phyloP scores from a whole-genome alignment of 2,329 filamentous ascomycete species.

The Cordyceps pruinosa region DNA sequence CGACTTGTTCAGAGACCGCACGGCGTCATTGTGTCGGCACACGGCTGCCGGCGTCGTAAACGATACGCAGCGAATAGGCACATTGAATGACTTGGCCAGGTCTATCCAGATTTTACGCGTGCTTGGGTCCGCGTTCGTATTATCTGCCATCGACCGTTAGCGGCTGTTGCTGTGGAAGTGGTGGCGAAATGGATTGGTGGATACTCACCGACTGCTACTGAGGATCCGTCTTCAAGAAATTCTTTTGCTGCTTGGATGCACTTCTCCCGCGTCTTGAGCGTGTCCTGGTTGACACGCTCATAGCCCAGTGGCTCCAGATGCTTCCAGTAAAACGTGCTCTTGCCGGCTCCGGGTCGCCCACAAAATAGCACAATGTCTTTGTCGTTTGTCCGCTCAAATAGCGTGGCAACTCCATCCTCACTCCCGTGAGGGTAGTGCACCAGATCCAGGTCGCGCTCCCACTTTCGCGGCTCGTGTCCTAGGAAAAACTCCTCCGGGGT shows the following conservation, averaged over 20 bases:
- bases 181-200: constrained; percentile 7
- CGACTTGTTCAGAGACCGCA: constrained; percentile 62
- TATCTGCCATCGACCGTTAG: constrained; percentile 52
- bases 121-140: constrained; percentile 83
- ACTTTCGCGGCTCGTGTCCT: constrained; percentile 56
- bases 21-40: constrained; percentile 79
- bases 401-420: constrained; percentile 23
- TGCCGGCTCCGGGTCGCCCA: constrained; percentile 83
- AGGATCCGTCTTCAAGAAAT: constrained; percentile 54
- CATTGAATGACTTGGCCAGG: constrained; percentile 60
- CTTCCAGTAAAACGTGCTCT: constrained; percentile 84
- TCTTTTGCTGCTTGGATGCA: constrained; percentile 67
- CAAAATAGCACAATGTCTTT: constrained; percentile 78
- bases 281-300: constrained; percentile 83
- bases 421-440: constrained; percentile 41
- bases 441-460: constrained; percentile 66
- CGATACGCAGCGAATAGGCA: constrained; percentile 78
- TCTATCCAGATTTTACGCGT: constrained; percentile 72
- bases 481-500: constrained; percentile 94
- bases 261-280: constrained; percentile 64
- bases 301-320: constrained; percentile 73
- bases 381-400: constrained; percentile 55
- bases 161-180: neutral
- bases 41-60: constrained; percentile 67
- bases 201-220: constrained; percentile 69